These are phyloP conservation scores for Dothistroma septosporum DNA, from an alignment of 2,329 filamentous ascomycete genomes.

Conservation along the genomic window DNA sequence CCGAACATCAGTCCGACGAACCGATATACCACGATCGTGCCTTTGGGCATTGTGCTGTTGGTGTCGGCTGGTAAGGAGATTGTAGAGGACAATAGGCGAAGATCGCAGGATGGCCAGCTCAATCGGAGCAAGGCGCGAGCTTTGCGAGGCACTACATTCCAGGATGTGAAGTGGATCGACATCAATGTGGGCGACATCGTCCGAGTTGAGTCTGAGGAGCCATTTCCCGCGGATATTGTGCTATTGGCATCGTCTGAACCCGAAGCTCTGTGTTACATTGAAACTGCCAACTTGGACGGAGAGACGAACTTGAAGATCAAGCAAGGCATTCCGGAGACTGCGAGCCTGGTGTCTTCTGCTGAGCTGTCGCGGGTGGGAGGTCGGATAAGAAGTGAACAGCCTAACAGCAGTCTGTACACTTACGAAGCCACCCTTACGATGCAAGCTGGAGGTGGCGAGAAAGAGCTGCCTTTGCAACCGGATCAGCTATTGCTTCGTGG, in stretches of 20 bases:
- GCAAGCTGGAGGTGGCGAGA: constrained; percentile 84
- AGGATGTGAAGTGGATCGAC: constrained; percentile 89
- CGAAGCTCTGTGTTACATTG: constrained; percentile 96
- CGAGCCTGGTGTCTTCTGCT: constrained; percentile 75
- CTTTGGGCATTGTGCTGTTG: constrained; percentile 80
- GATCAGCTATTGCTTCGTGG: constrained; percentile 91
- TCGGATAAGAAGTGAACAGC: constrained; percentile 87
- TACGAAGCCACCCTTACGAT: constrained; percentile 96
- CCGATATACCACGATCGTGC: constrained; percentile 90
- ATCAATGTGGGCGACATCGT: constrained; percentile 89
- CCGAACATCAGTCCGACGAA: constrained; percentile 93
- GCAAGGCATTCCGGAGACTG: constrained; percentile 90
- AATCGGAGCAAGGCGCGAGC: constrained; percentile 85
- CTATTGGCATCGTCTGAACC: constrained; percentile 92
- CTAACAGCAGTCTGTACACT: constrained; percentile 96
- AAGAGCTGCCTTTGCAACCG: constrained; percentile 81
- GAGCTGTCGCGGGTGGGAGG: constrained; percentile 84
- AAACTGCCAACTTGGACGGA: constrained; percentile 94
- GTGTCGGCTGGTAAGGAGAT: constrained; percentile 96
- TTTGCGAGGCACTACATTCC: constrained; percentile 76
- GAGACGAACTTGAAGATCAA: constrained; percentile 99
- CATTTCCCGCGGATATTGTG: constrained; percentile 91
- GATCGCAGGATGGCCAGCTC: constrained; percentile 76
- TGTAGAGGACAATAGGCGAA: constrained; percentile 88
- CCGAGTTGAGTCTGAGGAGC: constrained; percentile 87